phyloP scores from a whole-genome alignment of 1,284 basidiomycete species.

The Leccinum subspadiceum region DNA sequence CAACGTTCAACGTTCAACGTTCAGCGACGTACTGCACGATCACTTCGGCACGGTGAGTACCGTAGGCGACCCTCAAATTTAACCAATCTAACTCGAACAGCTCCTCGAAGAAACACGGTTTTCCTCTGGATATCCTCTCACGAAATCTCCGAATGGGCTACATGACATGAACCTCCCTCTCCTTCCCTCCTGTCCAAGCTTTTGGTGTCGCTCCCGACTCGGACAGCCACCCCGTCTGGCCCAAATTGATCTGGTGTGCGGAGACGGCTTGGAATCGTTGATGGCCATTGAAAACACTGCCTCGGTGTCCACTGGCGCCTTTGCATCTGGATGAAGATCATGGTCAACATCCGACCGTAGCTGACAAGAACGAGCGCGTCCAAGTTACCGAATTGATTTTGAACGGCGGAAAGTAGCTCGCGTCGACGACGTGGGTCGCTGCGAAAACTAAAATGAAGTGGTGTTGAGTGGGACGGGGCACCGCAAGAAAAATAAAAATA shows the following conservation, averaged over 20 bases:
- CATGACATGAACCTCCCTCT: conserved; percentile 85
- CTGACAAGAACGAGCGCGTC: conserved; percentile 67
- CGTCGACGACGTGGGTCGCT: conserved; percentile 49
- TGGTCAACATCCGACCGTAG: conserved; percentile 75
- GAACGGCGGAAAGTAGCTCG: conserved; percentile 43
- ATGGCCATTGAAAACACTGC: conserved; percentile 25
- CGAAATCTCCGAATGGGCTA: conserved; percentile 89
- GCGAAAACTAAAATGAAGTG: neutral
- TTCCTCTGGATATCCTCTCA: conserved; percentile 87
- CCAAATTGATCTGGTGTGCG: conserved; percentile 26
- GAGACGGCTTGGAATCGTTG: conserved; percentile 6
- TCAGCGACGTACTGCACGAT: conserved; percentile 80
- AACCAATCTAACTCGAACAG: conserved; percentile 52
- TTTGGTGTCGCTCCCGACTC: conserved; percentile 54
- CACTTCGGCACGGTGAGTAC: conserved; percentile 67
- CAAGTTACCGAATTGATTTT: conserved; percentile 59
- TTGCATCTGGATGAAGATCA: conserved; percentile 72
- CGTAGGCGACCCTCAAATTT: conserved; percentile 70
- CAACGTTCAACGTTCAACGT: conserved; percentile 46
- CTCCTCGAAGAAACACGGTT: conserved; percentile 95
- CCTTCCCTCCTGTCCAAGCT: conserved; percentile 83
- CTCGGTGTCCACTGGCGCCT: conserved; percentile 55
- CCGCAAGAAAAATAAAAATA: neutral
- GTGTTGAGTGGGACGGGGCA: neutral
- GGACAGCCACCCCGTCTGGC: conserved; percentile 31